phyloP scores from a whole-genome alignment of 495 filamentous ascomycete genomes.

The Neurospora sp. region DNA sequence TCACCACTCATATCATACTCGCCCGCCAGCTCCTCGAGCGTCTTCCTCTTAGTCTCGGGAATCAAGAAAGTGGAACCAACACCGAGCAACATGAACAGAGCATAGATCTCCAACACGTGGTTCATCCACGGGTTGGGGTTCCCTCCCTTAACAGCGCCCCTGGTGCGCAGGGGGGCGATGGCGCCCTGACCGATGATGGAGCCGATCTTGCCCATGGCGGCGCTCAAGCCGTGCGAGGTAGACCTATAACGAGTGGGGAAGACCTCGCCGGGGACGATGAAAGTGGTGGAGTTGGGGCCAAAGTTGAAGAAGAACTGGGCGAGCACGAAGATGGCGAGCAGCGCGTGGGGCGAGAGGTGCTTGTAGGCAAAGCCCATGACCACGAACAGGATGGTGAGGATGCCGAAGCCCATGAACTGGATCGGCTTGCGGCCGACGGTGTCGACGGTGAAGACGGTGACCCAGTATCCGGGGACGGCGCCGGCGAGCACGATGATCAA shows the following conservation, averaged over 20 bases:
- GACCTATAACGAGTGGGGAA: slow-evolving; percentile 84
- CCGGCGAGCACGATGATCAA: slow-evolving; percentile 65
- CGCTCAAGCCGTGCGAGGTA: slow-evolving; percentile 76
- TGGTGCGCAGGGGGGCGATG: slow-evolving; percentile 41
- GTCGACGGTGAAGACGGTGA: slow-evolving; percentile 59
- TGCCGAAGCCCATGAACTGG: slow-evolving; percentile 63
- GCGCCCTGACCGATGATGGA: slow-evolving; percentile 48
- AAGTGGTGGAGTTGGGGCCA: slow-evolving; percentile 80
- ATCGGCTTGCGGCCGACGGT: slow-evolving; percentile 70
- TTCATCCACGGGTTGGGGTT: slow-evolving; percentile 57
- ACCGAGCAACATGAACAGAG: slow-evolving; percentile 69
- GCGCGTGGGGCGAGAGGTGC: slow-evolving; percentile 34
- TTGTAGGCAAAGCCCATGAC: slow-evolving; percentile 63
- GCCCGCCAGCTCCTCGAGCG: slow-evolving; percentile 47
- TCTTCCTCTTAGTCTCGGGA: slow-evolving; percentile 67
- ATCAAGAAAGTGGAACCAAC: slow-evolving; percentile 56
- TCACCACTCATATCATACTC: slow-evolving; percentile 25
- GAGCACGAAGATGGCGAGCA: slow-evolving; percentile 68
- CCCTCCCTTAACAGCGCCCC: slow-evolving; percentile 23
- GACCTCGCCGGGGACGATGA: slow-evolving; percentile 81
- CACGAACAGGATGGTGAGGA: slow-evolving; percentile 62
- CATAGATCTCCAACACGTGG: slow-evolving; percentile 73
- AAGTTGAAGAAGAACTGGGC: slow-evolving; percentile 66
- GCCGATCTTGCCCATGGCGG: slow-evolving; percentile 52
- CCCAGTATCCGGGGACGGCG: slow-evolving; percentile 70